phyloP scores from a whole-genome alignment of 164 flowering plant species.

The Umbellularia californica region DNA sequence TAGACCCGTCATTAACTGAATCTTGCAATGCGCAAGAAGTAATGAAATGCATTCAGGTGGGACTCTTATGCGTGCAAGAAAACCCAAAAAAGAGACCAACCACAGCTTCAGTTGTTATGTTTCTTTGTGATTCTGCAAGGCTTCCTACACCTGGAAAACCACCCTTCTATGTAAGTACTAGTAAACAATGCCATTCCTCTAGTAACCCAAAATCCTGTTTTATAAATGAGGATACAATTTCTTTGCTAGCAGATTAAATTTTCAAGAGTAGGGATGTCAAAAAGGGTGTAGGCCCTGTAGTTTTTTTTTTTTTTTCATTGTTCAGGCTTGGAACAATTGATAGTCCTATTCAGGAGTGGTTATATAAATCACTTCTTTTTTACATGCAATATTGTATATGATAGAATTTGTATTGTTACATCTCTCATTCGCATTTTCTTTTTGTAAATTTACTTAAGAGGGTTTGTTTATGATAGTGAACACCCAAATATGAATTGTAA shows the following conservation, averaged over 20 bases:
- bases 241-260: neutral
- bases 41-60: neutral
- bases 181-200: neutral
- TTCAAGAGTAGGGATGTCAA: too few relatives aligned
- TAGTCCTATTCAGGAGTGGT: too few relatives aligned
- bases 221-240: neutral
- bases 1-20: neutral
- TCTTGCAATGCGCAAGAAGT: neutral
- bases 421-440: too few relatives aligned
- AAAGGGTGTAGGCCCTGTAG: too few relatives aligned
- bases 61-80: neutral
- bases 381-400: too few relatives aligned
- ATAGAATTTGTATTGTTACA: too few relatives aligned
- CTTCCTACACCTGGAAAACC: conserved; percentile 3
- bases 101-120: neutral
- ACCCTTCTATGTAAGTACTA: neutral
- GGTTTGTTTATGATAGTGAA: too few relatives aligned
- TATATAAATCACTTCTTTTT: too few relatives aligned
- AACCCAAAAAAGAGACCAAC: conserved; percentile 8
- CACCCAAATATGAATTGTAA: too few relatives aligned
- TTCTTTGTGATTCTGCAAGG: neutral
- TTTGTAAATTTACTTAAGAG: too few relatives aligned
- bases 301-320: too few relatives aligned
- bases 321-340: too few relatives aligned
- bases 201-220: neutral